Conservation (phyloP, 306 rosid species). For the Dryas octopetala region DNA sequence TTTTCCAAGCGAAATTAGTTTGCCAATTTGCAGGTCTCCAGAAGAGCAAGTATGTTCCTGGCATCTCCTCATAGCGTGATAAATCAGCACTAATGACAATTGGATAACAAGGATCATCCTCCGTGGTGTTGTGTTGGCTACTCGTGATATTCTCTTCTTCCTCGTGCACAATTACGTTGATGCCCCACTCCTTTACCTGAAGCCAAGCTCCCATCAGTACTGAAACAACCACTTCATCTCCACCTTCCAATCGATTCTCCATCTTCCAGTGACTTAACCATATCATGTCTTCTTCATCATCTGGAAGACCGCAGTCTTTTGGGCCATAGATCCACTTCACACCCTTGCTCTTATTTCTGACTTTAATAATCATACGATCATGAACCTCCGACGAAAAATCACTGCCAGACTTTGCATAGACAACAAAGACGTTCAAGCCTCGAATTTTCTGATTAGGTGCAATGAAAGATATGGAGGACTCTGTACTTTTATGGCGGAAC, state of each 20-base stretch:
- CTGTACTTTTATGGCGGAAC: neutral
- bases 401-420: neutral
- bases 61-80: neutral
- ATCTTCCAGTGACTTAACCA: conserved; percentile 8
- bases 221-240: neutral
- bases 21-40: neutral
- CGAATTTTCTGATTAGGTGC: neutral
- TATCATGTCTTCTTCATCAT: conserved; percentile 1
- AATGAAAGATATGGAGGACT: neutral
- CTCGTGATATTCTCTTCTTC: neutral
- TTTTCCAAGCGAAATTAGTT: no score
- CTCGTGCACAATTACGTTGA: neutral
- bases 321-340: neutral
- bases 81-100: neutral
- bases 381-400: accelerated
- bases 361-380: accelerated
- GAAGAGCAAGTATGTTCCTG: neutral
- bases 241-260: neutral
- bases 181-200: neutral
- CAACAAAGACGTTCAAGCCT: neutral
- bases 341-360: conserved; percentile 1
- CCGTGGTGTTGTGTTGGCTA: neutral
- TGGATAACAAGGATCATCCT: neutral
- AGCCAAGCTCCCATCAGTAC: neutral
- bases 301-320: neutral